Evolutionary conservation across 2,329 filamentous ascomycete species (phyloP).

Genomic region (Emmonsia crescens): DNA sequence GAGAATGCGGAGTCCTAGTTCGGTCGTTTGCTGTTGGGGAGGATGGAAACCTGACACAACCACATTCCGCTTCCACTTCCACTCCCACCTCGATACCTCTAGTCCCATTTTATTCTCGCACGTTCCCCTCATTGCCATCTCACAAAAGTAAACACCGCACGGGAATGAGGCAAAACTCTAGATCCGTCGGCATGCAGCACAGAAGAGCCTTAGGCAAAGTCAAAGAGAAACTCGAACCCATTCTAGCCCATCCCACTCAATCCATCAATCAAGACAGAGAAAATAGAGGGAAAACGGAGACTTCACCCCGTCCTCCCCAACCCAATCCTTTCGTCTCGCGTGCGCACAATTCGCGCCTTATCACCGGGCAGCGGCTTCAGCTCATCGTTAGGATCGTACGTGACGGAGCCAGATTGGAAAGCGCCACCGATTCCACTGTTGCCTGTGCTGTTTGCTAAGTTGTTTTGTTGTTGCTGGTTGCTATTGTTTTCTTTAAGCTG

Average conservation of each 20-base stretch:
- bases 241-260: not conserved
- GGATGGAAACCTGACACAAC: not conserved
- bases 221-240: not conserved
- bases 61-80: not conserved
- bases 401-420: conserved; percentile 14
- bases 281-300: not conserved
- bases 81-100: not conserved
- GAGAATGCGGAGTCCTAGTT: no score
- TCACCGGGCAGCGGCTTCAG: conserved; percentile 40
- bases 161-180: not conserved
- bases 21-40: not conserved
- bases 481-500: conserved; percentile 11
- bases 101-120: not conserved
- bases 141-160: not conserved
- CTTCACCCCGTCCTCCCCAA: conserved; percentile 12
- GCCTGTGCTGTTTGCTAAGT: conserved; percentile 10
- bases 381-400: conserved; percentile 39
- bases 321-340: conserved; percentile 37
- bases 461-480: conserved; percentile 10
- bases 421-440: conserved; percentile 7
- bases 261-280: not conserved
- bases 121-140: not conserved
- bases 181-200: not conserved
- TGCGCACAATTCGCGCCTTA: conserved; percentile 37
- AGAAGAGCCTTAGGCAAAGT: not conserved